Conservation (phyloP, 2,329 filamentous ascomycete species). For the Orbilia oligospora region DNA sequence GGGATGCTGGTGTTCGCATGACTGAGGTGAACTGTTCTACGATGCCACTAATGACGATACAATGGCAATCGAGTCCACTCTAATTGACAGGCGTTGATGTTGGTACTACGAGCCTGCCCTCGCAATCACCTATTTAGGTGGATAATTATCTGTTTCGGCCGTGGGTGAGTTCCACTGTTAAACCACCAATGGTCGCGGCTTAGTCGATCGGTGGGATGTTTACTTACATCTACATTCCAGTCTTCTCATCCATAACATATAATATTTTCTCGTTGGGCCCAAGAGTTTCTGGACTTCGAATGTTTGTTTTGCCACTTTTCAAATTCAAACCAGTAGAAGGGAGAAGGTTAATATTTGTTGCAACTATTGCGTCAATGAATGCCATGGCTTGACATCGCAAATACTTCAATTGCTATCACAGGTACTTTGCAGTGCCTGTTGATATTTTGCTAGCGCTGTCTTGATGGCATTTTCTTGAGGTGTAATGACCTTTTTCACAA, state of each 20-base stretch:
- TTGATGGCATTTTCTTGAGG: slow-evolving; percentile 51
- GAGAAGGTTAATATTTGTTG: background rate
- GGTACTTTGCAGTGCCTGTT: slow-evolving; percentile 37
- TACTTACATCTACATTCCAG: background rate
- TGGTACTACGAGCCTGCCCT: background rate
- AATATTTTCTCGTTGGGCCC: background rate
- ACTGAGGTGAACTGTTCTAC: background rate
- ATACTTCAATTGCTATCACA: slow-evolving; percentile 18
- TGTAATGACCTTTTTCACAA: slow-evolving; percentile 35
- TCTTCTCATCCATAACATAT: background rate
- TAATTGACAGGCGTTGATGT: background rate
- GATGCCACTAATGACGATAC: background rate
- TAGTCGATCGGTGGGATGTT: background rate
- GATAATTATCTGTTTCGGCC: background rate
- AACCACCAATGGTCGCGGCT: background rate
- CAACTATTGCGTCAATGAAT: background rate
- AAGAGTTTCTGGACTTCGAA: background rate
- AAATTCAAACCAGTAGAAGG: slow-evolving; percentile 1
- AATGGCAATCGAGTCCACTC: background rate
- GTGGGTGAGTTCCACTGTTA: slow-evolving; percentile 2
- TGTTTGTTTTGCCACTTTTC: background rate
- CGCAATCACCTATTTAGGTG: background rate
- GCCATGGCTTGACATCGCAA: background rate
- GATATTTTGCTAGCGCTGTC: slow-evolving; percentile 34
- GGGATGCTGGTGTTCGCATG: background rate